Evolutionary conservation across 1,284 basidiomycete genomes (phyloP).

Genomic region (Sanghuangporus baumii): DNA sequence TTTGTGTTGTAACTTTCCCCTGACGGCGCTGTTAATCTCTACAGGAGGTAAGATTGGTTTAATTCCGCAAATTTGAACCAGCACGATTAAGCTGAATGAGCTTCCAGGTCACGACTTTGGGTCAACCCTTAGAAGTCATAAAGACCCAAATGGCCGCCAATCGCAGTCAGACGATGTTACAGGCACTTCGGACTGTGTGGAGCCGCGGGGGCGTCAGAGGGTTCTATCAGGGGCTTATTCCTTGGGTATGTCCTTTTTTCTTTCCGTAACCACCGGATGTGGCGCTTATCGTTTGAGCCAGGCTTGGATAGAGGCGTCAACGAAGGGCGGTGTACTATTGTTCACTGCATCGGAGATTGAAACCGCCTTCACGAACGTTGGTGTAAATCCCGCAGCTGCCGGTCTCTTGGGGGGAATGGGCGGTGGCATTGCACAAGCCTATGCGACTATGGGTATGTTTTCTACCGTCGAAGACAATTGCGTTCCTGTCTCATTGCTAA

Average conservation of each 20-base stretch:
- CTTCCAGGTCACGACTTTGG: slow-evolving; percentile 86
- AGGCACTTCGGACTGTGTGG: slow-evolving; percentile 87
- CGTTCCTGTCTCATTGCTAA: neutral
- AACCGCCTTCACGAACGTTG: slow-evolving; percentile 56
- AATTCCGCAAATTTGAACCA: neutral
- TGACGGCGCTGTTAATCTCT: slow-evolving; percentile 17
- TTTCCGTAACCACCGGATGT: neutral
- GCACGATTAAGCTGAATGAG: slow-evolving; percentile 5
- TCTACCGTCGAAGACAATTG: neutral
- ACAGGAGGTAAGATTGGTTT: slow-evolving; percentile 40
- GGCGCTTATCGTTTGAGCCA: slow-evolving; percentile 28
- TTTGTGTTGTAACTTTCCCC: slow-evolving; percentile 10
- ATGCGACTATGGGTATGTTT: slow-evolving; percentile 94
- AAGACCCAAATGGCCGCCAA: slow-evolving; percentile 99
- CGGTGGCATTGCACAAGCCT: slow-evolving; percentile 96
- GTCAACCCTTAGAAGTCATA: slow-evolving; percentile 96
- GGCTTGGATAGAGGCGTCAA: slow-evolving; percentile 99
- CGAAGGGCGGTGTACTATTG: slow-evolving; percentile 94
- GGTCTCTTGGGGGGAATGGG: slow-evolving; percentile 96
- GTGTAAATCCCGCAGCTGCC: slow-evolving; percentile 75
- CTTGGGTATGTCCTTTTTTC: slow-evolving; percentile 66
- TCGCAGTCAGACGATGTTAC: slow-evolving; percentile 83
- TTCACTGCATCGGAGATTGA: slow-evolving; percentile 97
- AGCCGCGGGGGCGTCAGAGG: slow-evolving; percentile 85
- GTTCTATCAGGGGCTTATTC: slow-evolving; percentile 98